These are phyloP conservation scores for Daldinia vernicosa DNA, from an alignment of 495 filamentous ascomycete genomes.

Conservation along the genomic window DNA sequence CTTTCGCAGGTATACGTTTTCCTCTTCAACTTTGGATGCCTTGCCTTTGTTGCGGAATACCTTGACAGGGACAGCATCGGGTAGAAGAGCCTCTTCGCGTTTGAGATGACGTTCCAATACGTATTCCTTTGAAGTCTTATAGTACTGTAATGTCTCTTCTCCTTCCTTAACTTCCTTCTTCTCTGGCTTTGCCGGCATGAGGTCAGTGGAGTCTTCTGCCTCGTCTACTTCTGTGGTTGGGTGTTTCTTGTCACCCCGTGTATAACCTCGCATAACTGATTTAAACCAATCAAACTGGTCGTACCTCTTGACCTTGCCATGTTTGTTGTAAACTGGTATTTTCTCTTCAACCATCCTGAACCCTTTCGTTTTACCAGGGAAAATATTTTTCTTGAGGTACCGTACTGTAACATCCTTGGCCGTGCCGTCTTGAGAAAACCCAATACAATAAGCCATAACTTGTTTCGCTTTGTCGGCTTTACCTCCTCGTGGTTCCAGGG, in stretches of 20 bases:
- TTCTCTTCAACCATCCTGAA: slow-evolving; percentile 79
- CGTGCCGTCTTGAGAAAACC: slow-evolving; percentile 82
- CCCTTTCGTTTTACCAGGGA: slow-evolving; percentile 92
- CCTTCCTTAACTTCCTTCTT: slow-evolving; percentile 75
- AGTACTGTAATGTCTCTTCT: slow-evolving; percentile 85
- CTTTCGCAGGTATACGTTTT: slow-evolving; percentile 80
- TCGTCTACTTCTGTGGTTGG: slow-evolving; percentile 74
- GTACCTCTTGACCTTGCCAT: slow-evolving; percentile 74
- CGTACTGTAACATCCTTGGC: slow-evolving; percentile 95
- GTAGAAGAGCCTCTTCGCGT: slow-evolving; percentile 87
- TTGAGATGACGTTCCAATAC: slow-evolving; percentile 88
- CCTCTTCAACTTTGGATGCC: slow-evolving; percentile 70
- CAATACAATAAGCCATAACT: slow-evolving; percentile 90
- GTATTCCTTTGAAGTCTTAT: slow-evolving; percentile 85
- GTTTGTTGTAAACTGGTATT: slow-evolving; percentile 75
- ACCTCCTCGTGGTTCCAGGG: slow-evolving; percentile 82
- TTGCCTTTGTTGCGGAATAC: slow-evolving; percentile 74
- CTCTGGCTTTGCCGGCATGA: slow-evolving; percentile 74
- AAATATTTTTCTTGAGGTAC: slow-evolving; percentile 83
- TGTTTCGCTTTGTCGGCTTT: slow-evolving; percentile 87
- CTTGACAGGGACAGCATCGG: slow-evolving; percentile 73
- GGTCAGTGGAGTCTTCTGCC: slow-evolving; percentile 76
- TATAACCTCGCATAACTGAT: slow-evolving; percentile 76
- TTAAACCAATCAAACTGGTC: slow-evolving; percentile 90
- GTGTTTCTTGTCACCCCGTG: slow-evolving; percentile 60